Percentiles rank a stretch among this genome's conserved stretches.
Conservation (phyloP, 2,329 filamentous ascomycete species). For the Trichoderma guizhouense region DNA sequence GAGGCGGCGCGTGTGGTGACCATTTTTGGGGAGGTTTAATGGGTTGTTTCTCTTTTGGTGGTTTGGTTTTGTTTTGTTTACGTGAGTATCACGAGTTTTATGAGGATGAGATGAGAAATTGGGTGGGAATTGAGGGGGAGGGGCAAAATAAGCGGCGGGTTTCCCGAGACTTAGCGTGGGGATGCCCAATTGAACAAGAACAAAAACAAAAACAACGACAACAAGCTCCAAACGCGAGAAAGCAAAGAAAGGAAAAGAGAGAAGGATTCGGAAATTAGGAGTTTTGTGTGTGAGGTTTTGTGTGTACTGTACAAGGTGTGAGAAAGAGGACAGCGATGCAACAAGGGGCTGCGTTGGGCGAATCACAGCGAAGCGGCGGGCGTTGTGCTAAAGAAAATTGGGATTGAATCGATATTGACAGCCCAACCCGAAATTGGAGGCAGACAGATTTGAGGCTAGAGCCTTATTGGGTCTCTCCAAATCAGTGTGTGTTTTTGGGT, state of each 20-base stretch:
- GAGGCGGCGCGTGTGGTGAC: slow-evolving; percentile 39
- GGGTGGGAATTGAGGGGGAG: slow-evolving; percentile 2
- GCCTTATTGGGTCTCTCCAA: neutral
- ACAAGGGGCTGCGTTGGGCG: neutral
- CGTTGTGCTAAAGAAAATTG: neutral
- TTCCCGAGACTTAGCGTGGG: neutral
- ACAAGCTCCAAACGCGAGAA: neutral
- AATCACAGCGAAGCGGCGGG: neutral
- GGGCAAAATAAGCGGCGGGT: neutral
- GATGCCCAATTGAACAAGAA: neutral
- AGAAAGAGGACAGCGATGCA: slow-evolving; percentile 8
- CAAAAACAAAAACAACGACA: neutral
- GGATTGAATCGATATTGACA: neutral
- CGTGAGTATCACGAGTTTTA: neutral
- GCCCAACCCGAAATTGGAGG: too few relatives aligned
- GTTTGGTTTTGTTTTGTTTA: neutral
- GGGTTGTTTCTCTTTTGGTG: neutral
- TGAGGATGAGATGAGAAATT: neutral
- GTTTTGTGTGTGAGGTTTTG: neutral
- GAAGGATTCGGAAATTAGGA: neutral
- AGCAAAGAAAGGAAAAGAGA: neutral
- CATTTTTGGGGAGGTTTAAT: slow-evolving; percentile 26
- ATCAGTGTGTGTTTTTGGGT: neutral
- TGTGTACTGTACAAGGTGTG: neutral
- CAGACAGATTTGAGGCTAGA: neutral